phyloP scores from a whole-genome alignment of 2,329 filamentous ascomycete species.

The Cytospora leucostoma region DNA sequence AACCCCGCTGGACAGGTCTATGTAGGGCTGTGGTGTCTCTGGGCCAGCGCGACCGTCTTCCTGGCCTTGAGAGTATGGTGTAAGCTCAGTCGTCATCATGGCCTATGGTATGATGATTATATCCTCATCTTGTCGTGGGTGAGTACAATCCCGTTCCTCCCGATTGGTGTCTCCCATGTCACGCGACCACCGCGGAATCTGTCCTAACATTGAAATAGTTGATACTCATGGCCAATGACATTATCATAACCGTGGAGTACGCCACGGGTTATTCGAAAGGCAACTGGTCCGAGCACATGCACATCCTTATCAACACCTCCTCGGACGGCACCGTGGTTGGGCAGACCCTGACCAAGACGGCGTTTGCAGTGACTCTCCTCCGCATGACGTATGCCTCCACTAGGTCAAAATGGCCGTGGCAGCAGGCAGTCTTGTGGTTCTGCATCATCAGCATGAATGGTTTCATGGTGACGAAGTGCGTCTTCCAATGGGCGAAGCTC shows the following conservation, averaged over 20 bases:
- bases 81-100: conserved; percentile 40
- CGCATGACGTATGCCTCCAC: conserved; percentile 39
- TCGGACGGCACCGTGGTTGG: conserved; percentile 42
- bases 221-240: conserved; percentile 47
- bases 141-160: conserved; percentile 28
- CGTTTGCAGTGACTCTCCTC: conserved; percentile 41
- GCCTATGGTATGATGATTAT: conserved; percentile 44
- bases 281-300: conserved; percentile 54
- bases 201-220: conserved; percentile 33
- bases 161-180: not conserved
- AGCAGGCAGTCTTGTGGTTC: conserved; percentile 48
- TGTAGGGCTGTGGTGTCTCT: conserved; percentile 39
- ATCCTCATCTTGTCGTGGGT: conserved; percentile 42
- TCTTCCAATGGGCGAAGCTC: conserved; percentile 52
- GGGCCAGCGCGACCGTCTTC: conserved; percentile 36
- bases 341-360: conserved; percentile 42
- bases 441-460: conserved; percentile 52
- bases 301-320: conserved; percentile 51
- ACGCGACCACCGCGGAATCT: not conserved
- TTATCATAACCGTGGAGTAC: conserved; percentile 48
- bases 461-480: conserved; percentile 49
- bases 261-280: conserved; percentile 50
- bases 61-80: conserved; percentile 38
- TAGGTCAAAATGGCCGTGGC: conserved; percentile 40
- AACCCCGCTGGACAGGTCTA: conserved; percentile 34